Conservation (phyloP, 2,329 filamentous ascomycete genomes). For the Blastomyces silverae region DNA sequence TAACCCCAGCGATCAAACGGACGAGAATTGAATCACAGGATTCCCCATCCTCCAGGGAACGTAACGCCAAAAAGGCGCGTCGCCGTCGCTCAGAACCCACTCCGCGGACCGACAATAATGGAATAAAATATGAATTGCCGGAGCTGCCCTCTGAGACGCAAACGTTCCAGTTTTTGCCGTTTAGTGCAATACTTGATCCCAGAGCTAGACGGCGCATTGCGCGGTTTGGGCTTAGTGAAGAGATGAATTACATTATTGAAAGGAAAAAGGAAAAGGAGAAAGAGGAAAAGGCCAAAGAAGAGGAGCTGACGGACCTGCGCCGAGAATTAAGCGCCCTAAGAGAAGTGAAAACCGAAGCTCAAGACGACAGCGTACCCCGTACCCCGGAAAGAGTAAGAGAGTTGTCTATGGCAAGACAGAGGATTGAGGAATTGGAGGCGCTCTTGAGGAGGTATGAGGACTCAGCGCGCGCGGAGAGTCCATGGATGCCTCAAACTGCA, state of each 20-base stretch:
- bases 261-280: conserved; percentile 32
- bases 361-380: conserved; percentile 17
- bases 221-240: conserved; percentile 43
- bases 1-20: conserved; percentile 41
- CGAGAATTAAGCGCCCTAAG: conserved; percentile 24
- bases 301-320: conserved; percentile 27
- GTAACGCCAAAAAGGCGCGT: conserved; percentile 10
- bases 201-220: conserved; percentile 41
- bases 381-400: conserved; percentile 23
- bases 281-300: conserved; percentile 28
- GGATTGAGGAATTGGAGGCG: conserved; percentile 23
- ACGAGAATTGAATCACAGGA: conserved; percentile 28
- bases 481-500: not conserved
- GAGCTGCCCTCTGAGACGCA: conserved; percentile 8
- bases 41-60: conserved; percentile 23
- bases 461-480: not conserved
- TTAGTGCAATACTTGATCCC: conserved; percentile 40
- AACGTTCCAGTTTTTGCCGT: conserved; percentile 35
- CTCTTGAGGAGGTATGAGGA: conserved; percentile 13
- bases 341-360: conserved; percentile 26
- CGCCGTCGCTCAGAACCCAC: conserved; percentile 35
- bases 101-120: conserved; percentile 22
- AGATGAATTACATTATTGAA: conserved; percentile 40
- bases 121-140: conserved; percentile 9
- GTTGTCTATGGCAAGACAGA: conserved; percentile 13